phyloP scores from a whole-genome alignment of 2,329 filamentous ascomycete genomes.

The Penicillium frequentans region DNA sequence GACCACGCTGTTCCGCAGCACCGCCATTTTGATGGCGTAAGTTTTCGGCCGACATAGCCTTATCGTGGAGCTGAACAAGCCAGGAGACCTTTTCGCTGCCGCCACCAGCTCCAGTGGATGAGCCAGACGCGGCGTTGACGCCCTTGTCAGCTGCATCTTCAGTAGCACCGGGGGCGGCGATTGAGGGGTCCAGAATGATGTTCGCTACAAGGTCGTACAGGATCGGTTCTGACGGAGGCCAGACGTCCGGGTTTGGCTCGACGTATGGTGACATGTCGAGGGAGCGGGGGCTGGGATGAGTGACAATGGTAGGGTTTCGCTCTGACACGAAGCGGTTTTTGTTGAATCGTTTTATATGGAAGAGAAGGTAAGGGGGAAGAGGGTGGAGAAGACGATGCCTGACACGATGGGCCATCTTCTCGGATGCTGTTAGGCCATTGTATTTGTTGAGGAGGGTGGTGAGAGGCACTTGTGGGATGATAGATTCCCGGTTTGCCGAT shows the following conservation, averaged over 20 bases:
- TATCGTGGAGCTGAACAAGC: conserved; percentile 87
- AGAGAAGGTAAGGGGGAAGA: conserved; percentile 83
- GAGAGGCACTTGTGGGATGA: conserved; percentile 78
- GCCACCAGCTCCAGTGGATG: conserved; percentile 69
- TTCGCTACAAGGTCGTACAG: conserved; percentile 96
- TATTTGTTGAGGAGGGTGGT: conserved; percentile 86
- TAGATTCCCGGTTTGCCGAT: conserved; percentile 90
- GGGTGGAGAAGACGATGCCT: conserved; percentile 89
- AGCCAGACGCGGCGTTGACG: conserved; percentile 34
- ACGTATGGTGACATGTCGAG: conserved; percentile 90
- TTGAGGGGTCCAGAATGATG: conserved; percentile 60
- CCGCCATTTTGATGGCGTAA: conserved; percentile 25
- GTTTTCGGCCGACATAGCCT: conserved; percentile 54
- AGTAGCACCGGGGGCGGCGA: conserved; percentile 65
- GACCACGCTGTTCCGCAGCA: conserved; percentile 46
- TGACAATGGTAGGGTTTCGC: conserved; percentile 97
- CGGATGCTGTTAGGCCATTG: conserved; percentile 82
- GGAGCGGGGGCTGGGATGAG: conserved; percentile 79
- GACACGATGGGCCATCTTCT: conserved; percentile 83
- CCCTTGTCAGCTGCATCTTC: conserved; percentile 43
- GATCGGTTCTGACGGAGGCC: conserved; percentile 76
- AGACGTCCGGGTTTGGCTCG: conserved; percentile 74
- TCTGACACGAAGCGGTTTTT: conserved; percentile 96
- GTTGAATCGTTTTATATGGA: conserved; percentile 96
- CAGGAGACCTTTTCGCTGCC: conserved; percentile 91